Conservation (phyloP, 495 filamentous ascomycete species). For the Opeltia flavorubescens region DNA sequence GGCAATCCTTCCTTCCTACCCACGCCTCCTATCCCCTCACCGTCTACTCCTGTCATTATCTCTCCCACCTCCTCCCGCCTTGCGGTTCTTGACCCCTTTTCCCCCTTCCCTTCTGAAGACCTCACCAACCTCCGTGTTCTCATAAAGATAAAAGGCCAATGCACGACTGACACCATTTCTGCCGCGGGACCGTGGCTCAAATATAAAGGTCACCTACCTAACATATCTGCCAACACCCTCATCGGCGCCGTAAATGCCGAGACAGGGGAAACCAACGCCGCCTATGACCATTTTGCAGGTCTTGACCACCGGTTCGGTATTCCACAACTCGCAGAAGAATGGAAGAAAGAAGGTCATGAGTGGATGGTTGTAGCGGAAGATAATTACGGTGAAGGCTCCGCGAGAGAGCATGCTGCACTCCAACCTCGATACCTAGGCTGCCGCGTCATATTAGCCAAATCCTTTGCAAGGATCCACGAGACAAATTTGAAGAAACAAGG, state of each 20-base stretch:
- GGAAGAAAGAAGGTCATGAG: constrained; percentile 52
- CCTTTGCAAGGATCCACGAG: constrained; percentile 94
- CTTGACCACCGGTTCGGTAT: constrained; percentile 37
- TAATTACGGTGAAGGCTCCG: constrained; percentile 96
- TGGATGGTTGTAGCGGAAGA: constrained; percentile 95
- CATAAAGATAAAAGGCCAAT: constrained; percentile 92
- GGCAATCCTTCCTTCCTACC: constrained; percentile 69
- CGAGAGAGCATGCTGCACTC: constrained; percentile 90
- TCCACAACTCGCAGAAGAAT: constrained; percentile 70
- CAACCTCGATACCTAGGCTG: constrained; percentile 90
- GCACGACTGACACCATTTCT: constrained; percentile 93
- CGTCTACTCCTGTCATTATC: constrained; percentile 52
- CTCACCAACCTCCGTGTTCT: constrained; percentile 64
- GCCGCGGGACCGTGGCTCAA: constrained; percentile 96
- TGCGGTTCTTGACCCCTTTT: constrained; percentile 82
- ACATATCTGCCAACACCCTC: constrained; percentile 92
- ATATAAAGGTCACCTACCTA: constrained; percentile 97
- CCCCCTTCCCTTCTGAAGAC: constrained; percentile 64
- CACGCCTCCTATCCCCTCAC: constrained; percentile 51
- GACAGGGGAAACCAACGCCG: constrained; percentile 81
- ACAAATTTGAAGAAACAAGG: constrained; percentile 99
- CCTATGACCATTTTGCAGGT: constrained; percentile 49
- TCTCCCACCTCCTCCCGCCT: constrained; percentile 77
- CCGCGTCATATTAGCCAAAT: constrained; percentile 75
- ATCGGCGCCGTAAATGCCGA: constrained; percentile 87